Conservation (phyloP, 768 basidiomycete species). For the Kwoniella dendrophila region DNA sequence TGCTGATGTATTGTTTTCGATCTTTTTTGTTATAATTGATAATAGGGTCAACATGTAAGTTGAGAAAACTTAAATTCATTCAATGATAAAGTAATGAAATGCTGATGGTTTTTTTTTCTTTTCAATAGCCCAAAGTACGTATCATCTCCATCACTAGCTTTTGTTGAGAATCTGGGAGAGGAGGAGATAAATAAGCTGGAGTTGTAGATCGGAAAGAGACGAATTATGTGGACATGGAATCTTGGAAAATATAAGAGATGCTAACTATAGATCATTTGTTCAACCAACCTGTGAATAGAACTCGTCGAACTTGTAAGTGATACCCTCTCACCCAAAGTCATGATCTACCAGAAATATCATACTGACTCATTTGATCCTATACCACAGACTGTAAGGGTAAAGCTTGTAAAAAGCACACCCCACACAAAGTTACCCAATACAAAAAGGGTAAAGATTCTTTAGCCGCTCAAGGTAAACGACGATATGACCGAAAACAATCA, state of each 20-base stretch:
- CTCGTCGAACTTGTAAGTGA: constrained; percentile 93
- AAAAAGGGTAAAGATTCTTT: constrained; percentile 99
- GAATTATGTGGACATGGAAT: background rate
- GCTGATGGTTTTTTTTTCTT: constrained; percentile 28
- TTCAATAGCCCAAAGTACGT: constrained; percentile 49
- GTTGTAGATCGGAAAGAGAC: background rate
- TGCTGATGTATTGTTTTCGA: constrained; percentile 34
- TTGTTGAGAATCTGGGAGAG: background rate
- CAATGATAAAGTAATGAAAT: background rate
- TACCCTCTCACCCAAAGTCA: background rate
- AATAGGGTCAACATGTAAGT: constrained; percentile 56
- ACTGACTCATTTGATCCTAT: background rate
- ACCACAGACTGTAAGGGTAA: constrained; percentile 23
- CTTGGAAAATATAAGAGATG: constrained; percentile 12
- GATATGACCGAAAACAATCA: constrained; percentile 78
- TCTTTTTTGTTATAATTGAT: constrained; percentile 18
- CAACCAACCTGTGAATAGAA: constrained; percentile 65
- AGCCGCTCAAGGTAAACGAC: constrained; percentile 98
- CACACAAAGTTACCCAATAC: constrained; percentile 99
- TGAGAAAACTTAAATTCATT: background rate
- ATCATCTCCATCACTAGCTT: background rate
- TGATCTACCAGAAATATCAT: background rate
- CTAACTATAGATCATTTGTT: constrained; percentile 18
- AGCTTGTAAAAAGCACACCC: constrained; percentile 61
- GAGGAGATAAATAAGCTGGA: too few species aligned